A percentile compares a stretch with the other conserved stretches of the same genome.
These are phyloP conservation scores for Leccinellum luteum DNA, from an alignment of 768 basidiomycete genomes.

Conservation along the genomic window DNA sequence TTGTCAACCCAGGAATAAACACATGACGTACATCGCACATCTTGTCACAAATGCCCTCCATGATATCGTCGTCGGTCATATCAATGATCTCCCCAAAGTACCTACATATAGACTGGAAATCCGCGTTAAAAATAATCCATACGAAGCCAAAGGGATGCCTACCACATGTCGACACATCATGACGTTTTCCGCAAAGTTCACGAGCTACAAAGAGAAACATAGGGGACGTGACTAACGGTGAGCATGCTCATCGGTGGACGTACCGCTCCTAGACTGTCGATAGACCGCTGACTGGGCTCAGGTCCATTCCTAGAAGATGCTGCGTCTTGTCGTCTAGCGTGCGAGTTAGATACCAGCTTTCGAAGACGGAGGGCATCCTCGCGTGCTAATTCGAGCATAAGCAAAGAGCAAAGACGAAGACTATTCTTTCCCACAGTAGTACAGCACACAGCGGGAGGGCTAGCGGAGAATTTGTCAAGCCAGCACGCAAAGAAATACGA, in stretches of 20 bases:
- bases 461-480: slow-evolving; percentile 25
- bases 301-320: slow-evolving; percentile 49
- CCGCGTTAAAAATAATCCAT: not conserved
- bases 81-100: slow-evolving; percentile 78
- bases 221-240: slow-evolving; percentile 21
- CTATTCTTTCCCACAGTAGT: slow-evolving; percentile 58
- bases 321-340: slow-evolving; percentile 42
- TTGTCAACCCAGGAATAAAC: not conserved
- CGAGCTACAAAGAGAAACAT: slow-evolving; percentile 32
- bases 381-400: slow-evolving; percentile 47
- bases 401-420: not conserved
- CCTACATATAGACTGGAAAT: slow-evolving; percentile 62
- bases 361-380: slow-evolving; percentile 64
- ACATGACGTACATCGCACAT: slow-evolving; percentile 74
- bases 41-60: slow-evolving; percentile 56
- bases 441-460: slow-evolving; percentile 80
- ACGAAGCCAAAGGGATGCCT: slow-evolving; percentile 20
- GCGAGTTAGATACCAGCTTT: slow-evolving; percentile 46
- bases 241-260: slow-evolving; percentile 10
- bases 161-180: slow-evolving; percentile 71
- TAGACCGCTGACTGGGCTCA: slow-evolving; percentile 64
- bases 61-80: slow-evolving; percentile 38
- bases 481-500: not conserved
- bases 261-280: slow-evolving; percentile 63
- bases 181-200: slow-evolving; percentile 57